Conservation (phyloP, 129 eudicot genomes). For the Logfia minima region DNA sequence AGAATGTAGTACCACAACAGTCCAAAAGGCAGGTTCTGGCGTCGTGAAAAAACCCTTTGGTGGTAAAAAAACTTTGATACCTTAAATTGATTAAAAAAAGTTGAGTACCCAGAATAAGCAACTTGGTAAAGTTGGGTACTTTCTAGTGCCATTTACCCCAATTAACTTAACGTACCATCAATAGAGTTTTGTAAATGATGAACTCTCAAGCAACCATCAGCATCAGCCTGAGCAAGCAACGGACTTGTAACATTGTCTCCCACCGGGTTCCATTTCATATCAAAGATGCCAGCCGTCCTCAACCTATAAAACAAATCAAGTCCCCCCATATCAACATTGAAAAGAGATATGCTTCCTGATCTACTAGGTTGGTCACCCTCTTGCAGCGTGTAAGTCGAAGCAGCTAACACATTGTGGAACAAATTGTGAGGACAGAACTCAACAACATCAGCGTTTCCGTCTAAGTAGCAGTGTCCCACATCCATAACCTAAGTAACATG, state of each 20-base stretch:
- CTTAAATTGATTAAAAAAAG: not conserved
- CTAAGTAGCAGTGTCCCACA: slow-evolving; percentile 55
- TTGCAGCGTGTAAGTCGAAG: slow-evolving; percentile 77
- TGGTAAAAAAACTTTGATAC: not conserved
- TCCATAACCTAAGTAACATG: slow-evolving; percentile 50
- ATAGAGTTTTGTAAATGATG: slow-evolving; percentile 37
- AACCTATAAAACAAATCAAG: slow-evolving; percentile 52
- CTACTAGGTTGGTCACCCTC: slow-evolving; percentile 76
- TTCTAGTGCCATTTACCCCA: not conserved
- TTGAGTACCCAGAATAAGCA: not conserved
- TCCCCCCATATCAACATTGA: slow-evolving; percentile 47
- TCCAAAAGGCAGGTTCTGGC: too few relatives aligned
- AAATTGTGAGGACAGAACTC: slow-evolving; percentile 78
- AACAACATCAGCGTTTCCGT: slow-evolving; percentile 86
- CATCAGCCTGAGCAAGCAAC: slow-evolving; percentile 75
- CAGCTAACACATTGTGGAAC: slow-evolving; percentile 69
- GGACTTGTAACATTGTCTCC: slow-evolving; percentile 27
- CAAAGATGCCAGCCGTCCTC: slow-evolving; percentile 80
- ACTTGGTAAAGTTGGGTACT: not conserved
- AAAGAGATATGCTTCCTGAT: slow-evolving; percentile 71
- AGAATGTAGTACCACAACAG: too few relatives aligned
- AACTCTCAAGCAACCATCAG: slow-evolving; percentile 61
- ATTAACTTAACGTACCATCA: slow-evolving; percentile 16
- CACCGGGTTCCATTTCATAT: slow-evolving; percentile 77
- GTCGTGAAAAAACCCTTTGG: not conserved